phyloP scores from a whole-genome alignment of 257 asterid species.

The Salvia rosmarinus region DNA sequence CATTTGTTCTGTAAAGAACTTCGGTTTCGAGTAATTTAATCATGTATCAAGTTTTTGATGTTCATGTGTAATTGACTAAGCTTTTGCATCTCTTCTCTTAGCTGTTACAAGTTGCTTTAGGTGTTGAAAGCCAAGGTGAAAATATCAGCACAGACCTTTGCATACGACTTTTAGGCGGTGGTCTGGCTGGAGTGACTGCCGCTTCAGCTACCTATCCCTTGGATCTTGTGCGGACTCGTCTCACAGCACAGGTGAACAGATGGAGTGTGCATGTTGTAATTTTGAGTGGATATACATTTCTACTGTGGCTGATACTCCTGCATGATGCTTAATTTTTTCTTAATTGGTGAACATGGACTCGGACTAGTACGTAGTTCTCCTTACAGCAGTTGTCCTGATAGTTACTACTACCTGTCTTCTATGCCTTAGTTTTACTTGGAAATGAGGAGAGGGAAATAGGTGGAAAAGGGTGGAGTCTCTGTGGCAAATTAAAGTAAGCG shows the following conservation, averaged over 20 bases:
- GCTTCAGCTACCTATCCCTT: constrained; percentile 83
- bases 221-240: constrained; percentile 88
- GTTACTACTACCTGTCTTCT: neutral
- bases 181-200: constrained; percentile 88
- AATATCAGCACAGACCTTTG: constrained; percentile 64
- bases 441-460: neutral
- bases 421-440: constrained; percentile 11
- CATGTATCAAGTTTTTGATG: neutral
- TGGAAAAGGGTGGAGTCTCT: neutral
- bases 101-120: constrained; percentile 56
- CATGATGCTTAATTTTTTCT: neutral
- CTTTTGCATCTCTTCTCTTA: constrained; percentile 33
- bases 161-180: constrained; percentile 79
- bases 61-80: constrained; percentile 21
- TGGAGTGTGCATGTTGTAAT: constrained; percentile 8
- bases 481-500: neutral
- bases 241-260: constrained; percentile 65
- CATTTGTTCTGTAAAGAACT: constrained; percentile 48
- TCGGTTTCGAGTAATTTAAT: neutral
- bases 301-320: neutral
- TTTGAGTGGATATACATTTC: neutral
- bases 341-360: constrained; percentile 1
- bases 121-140: constrained; percentile 63
- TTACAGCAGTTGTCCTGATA: neutral
- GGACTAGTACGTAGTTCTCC: neutral